Evolutionary conservation across 2,329 filamentous ascomycete genomes (phyloP), one percentile per base, ranked within the genome.

Genomic region (Aureobasidium sp.): DNA sequence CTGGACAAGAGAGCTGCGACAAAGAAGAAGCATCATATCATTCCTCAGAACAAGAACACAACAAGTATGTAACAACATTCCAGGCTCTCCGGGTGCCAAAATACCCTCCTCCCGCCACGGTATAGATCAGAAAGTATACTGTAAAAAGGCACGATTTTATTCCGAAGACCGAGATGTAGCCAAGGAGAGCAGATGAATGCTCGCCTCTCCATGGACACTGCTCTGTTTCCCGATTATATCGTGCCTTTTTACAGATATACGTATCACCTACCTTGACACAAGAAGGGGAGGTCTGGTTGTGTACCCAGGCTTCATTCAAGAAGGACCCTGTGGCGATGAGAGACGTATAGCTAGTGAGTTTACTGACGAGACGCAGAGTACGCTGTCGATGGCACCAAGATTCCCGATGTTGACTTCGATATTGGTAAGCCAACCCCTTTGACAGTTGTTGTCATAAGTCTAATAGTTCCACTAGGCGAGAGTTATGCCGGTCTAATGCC

Each of bases 401-500:
- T 67, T 13, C 66, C 66, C 1, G 70, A 76, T 37, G 73, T 78
- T 15, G 66, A 75, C 61, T 77, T 77, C 53, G 72, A 77, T 65
- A 75, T 77, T 67, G 89, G 87, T 7, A 87, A 88, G 72, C 10
- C 6, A 47, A 20, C 34, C 7, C 3, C 41, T 23, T 5, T 3
- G 5, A 23, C 7, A 0, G 12, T 26, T 1, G 13, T 23, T 23
- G 20, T 12, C 12, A 34, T 2, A 6, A 2, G 12, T 26, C 60
- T 62, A 46, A 62, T 37, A 13, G 34, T 5, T 17, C 2, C 2
- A 12, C 23, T 44, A 53, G 72, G 72, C 26, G 72, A 74, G 64
- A 67, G 67, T 17, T 74, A 66, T 47, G 87, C 83, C 0, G 88
- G 75, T 47, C 73, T 81, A 8, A 69, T 86, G n/a, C 81, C 83